A percentile compares a stretch with the other conserved stretches of the same genome.
These are phyloP conservation scores for Stropharia rugosoannulata DNA, from an alignment of 768 basidiomycete species.

Conservation along the genomic window DNA sequence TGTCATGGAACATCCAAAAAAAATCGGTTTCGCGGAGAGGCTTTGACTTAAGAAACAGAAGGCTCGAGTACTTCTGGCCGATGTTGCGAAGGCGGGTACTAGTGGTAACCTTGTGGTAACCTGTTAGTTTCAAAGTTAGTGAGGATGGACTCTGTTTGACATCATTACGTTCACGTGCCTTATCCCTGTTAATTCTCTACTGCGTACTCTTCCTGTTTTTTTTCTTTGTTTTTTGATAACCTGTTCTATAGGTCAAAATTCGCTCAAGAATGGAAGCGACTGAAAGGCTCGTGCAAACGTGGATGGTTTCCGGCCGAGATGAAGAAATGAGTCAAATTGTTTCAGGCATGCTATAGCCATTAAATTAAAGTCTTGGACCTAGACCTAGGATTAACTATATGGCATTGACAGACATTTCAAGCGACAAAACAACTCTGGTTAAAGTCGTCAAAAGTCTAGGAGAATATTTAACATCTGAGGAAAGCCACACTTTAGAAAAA, in stretches of 20 bases:
- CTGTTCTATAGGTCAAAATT: not conserved
- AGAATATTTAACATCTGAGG: slow-evolving; percentile 85
- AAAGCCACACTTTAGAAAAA: slow-evolving; percentile 74
- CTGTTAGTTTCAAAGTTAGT: too few species aligned
- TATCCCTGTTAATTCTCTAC: too few species aligned
- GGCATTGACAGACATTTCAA: slow-evolving; percentile 41
- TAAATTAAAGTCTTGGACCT: slow-evolving; percentile 7
- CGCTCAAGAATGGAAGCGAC: slow-evolving; percentile 32
- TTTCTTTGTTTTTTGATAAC: not conserved
- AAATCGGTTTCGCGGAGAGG: slow-evolving; percentile 7
- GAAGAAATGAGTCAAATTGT: slow-evolving; percentile 59
- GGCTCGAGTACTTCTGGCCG: not conserved
- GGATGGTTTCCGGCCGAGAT: slow-evolving; percentile 66
- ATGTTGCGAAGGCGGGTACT: too few species aligned
- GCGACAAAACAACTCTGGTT: slow-evolving; percentile 59
- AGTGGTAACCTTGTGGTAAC: too few species aligned
- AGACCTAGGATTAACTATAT: slow-evolving; percentile 11
- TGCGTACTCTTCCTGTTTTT: not conserved
- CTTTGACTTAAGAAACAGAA: not conserved
- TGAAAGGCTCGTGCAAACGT: slow-evolving; percentile 61
- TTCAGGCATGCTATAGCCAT: slow-evolving; percentile 44
- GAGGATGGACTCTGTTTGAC: too few species aligned
- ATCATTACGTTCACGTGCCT: too few species aligned
- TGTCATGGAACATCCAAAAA: slow-evolving; percentile 34
- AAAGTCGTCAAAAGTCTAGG: slow-evolving; percentile 85